A percentile compares a stretch with the other conserved stretches of the same genome.
Evolutionary conservation across 345 rosid species (phyloP).

Genomic region (Turritis glabra): DNA sequence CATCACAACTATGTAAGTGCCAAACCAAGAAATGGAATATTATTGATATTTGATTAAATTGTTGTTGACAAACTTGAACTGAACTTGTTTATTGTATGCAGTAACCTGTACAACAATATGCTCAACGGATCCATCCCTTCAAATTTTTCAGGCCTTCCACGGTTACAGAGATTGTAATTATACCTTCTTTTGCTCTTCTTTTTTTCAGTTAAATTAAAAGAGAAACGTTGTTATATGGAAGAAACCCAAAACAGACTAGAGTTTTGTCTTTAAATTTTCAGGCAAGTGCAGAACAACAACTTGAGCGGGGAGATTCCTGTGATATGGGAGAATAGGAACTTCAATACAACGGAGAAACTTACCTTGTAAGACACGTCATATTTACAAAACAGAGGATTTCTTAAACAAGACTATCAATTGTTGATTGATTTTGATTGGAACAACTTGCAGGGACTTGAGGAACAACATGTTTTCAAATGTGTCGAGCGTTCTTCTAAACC

Average conservation of each 20-base stretch:
- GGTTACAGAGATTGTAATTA: constrained; percentile 57
- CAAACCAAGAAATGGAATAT: constrained; percentile 9
- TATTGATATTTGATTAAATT: too few species aligned
- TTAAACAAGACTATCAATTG: neutral
- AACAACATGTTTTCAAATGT: constrained; percentile 50
- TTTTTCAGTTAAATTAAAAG: neutral
- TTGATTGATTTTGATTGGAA: neutral
- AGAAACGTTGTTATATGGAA: neutral
- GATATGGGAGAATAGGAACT: constrained; percentile 46
- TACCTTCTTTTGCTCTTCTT: constrained; percentile 12
- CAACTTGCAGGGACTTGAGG: constrained; percentile 52
- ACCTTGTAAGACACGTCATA: constrained; percentile 39
- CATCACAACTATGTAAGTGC: constrained; percentile 50
- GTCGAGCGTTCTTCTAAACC: constrained; percentile 44
- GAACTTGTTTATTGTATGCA: constrained; percentile 33
- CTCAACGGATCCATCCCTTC: constrained; percentile 60
- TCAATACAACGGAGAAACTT: constrained; percentile 30
- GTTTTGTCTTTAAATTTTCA: constrained; percentile 23
- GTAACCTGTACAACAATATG: constrained; percentile 53
- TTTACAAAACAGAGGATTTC: neutral
- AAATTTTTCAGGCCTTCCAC: constrained; percentile 53
- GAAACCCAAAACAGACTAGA: neutral
- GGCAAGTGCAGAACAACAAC: constrained; percentile 45
- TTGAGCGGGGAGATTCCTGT: constrained; percentile 51
- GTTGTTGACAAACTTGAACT: neutral